Conservation (phyloP, 2,329 filamentous ascomycete species). For the Rhytidhysteron rufulum region DNA sequence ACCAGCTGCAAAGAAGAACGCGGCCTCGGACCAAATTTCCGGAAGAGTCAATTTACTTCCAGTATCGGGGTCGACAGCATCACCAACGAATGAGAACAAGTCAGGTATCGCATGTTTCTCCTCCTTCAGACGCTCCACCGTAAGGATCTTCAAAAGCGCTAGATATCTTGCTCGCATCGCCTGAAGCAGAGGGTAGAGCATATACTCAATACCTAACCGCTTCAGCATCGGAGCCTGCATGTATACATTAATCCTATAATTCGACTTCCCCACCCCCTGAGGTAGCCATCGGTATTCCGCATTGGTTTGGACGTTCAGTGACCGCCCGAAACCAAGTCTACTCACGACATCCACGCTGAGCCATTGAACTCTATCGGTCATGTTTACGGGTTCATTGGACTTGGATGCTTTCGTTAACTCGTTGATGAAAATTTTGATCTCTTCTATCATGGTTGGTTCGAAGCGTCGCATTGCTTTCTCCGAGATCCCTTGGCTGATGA, state of each 20-base stretch:
- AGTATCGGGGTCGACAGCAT: conserved; percentile 39
- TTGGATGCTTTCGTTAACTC: not conserved
- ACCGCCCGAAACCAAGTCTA: conserved; percentile 33
- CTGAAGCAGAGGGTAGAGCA: conserved; percentile 22
- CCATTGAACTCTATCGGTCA: conserved; percentile 36
- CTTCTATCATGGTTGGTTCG: conserved; percentile 29
- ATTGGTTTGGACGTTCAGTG: conserved; percentile 31
- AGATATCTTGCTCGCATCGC: conserved; percentile 19
- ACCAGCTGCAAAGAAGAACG: conserved; percentile 41
- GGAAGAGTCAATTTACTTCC: conserved; percentile 28
- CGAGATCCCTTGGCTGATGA: conserved; percentile 38
- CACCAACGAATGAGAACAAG: conserved; percentile 38
- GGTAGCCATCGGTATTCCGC: conserved; percentile 31
- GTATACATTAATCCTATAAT: conserved; percentile 30
- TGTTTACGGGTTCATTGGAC: conserved; percentile 36
- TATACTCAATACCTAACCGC: conserved; percentile 21
- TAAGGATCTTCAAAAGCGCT: conserved; percentile 25
- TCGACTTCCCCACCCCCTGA: conserved; percentile 31
- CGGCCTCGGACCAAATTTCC: conserved; percentile 41
- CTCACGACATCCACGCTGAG: conserved; percentile 45
- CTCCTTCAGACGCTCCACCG: conserved; percentile 21
- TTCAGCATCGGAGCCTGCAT: conserved; percentile 21
- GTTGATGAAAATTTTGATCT: not conserved
- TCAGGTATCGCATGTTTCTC: conserved; percentile 26
- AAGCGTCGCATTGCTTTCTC: conserved; percentile 34